Percentiles rank a stretch among this genome's conserved stretches.
phyloP scores from a whole-genome alignment of 805 yeast species.

The Ogataea salicorniae region DNA sequence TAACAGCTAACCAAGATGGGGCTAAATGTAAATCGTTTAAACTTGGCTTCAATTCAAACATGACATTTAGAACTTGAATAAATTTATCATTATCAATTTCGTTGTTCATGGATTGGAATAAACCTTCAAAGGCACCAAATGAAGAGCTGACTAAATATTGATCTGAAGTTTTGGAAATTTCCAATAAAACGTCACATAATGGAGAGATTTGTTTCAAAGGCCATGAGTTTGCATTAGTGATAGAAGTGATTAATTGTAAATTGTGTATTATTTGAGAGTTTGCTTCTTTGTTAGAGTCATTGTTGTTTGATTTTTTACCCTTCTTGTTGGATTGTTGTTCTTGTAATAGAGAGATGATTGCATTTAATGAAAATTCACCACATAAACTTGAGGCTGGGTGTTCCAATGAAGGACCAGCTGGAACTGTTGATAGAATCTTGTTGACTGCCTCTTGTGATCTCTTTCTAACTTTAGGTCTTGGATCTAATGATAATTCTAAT shows the following conservation, averaged over 20 bases:
- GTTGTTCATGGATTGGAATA: conserved; percentile 59
- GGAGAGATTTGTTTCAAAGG: conserved; percentile 63
- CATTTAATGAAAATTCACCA: conserved; percentile 61
- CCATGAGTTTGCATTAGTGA: conserved; percentile 78
- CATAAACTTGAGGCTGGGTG: conserved; percentile 74
- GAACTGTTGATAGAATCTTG: conserved; percentile 57
- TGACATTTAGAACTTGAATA: conserved; percentile 57
- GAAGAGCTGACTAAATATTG: conserved; percentile 80
- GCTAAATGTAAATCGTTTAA: conserved; percentile 78
- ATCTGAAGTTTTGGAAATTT: conserved; percentile 75
- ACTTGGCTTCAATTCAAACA: conserved; percentile 78
- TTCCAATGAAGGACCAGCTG: conserved; percentile 69
- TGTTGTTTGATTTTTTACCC: conserved; percentile 28
- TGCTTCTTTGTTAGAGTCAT: conserved; percentile 38
- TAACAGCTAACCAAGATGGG: conserved; percentile 92
- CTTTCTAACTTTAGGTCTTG: conserved; percentile 92
- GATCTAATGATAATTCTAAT: conserved; percentile 73
- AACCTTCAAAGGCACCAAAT: conserved; percentile 76
- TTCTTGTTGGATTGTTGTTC: conserved; percentile 31
- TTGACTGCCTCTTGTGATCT: conserved; percentile 89
- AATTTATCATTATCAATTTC: conserved; percentile 57
- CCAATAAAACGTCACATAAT: conserved; percentile 71
- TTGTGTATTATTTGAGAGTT: conserved; percentile 64
- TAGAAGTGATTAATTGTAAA: conserved; percentile 67
- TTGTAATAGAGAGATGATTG: conserved; percentile 43